A percentile compares a stretch with the other conserved stretches of the same genome.
phyloP scores from a whole-genome alignment of 1,139 yeast species.

The Taiozyma sp. region DNA sequence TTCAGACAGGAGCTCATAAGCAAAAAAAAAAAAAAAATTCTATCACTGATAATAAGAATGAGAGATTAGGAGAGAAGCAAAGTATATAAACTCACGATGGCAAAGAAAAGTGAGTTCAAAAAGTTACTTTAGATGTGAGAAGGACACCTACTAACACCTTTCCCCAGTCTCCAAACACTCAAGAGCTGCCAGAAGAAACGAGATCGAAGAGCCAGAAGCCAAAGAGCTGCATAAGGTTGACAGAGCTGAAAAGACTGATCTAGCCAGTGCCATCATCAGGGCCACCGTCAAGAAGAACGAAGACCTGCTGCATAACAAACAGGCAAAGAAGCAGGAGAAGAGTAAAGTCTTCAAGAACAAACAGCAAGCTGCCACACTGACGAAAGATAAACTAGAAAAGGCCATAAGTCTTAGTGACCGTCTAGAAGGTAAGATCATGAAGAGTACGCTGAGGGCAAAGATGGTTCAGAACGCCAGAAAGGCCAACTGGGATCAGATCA shows the following conservation, averaged over 20 bases:
- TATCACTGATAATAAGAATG: not conserved
- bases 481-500: slow-evolving; percentile 68
- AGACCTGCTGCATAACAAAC: slow-evolving; percentile 48
- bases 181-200: slow-evolving; percentile 73
- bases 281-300: slow-evolving; percentile 63
- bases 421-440: slow-evolving; percentile 54
- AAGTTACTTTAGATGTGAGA: not conserved
- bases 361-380: slow-evolving; percentile 29
- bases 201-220: slow-evolving; percentile 40
- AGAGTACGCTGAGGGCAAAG: slow-evolving; percentile 57
- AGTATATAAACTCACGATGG: slow-evolving; percentile 13
- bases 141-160: not conserved
- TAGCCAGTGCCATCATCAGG: slow-evolving; percentile 59
- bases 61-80: not conserved
- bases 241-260: slow-evolving; percentile 51
- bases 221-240: slow-evolving; percentile 47
- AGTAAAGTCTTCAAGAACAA: slow-evolving; percentile 26
- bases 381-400: slow-evolving; percentile 38
- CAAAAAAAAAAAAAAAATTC: not conserved
- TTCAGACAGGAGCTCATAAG: not conserved
- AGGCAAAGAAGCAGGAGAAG: slow-evolving; percentile 38
- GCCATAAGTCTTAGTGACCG: slow-evolving; percentile 51
- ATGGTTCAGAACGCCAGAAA: slow-evolving; percentile 58
- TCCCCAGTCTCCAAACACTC: slow-evolving; percentile 54
- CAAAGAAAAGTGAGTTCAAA: slow-evolving; percentile 18